phyloP scores from a whole-genome alignment of 2,329 filamentous ascomycete genomes.

The Fusarium albosuccineum region DNA sequence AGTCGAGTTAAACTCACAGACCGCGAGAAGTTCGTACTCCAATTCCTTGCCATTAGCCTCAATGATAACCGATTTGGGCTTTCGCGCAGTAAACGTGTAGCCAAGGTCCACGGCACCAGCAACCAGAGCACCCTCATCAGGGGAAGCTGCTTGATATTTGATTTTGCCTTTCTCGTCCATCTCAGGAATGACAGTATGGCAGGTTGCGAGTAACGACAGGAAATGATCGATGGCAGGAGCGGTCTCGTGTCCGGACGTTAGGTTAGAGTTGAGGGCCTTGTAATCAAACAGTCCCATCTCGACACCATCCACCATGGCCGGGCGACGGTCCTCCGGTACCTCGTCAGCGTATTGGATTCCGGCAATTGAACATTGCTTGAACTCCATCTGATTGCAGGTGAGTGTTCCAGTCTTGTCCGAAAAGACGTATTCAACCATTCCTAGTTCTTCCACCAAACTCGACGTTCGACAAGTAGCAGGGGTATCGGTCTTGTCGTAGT shows the following conservation, averaged over 20 bases:
- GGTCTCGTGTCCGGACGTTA: conserved; percentile 66
- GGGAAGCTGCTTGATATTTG: conserved; percentile 98
- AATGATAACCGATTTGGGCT: conserved; percentile 89
- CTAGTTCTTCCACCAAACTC: conserved; percentile 94
- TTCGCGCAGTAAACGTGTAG: conserved; percentile 91
- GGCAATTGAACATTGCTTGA: conserved; percentile 92
- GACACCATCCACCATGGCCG: conserved; percentile 80
- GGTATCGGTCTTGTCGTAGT: conserved; percentile 95
- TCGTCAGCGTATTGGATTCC: conserved; percentile 95
- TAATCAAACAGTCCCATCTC: conserved; percentile 89
- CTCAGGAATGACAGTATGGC: conserved; percentile 98
- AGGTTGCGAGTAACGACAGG: conserved; percentile 85
- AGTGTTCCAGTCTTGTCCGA: conserved; percentile 97
- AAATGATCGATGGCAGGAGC: conserved; percentile 79
- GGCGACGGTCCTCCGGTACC: conserved; percentile 89
- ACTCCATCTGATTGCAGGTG: conserved; percentile 99
- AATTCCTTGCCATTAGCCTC: conserved; percentile 77
- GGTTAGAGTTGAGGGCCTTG: conserved; percentile 78
- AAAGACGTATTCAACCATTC: conserved; percentile 99
- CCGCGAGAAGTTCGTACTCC: conserved; percentile 91
- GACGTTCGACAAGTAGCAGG: conserved; percentile 96
- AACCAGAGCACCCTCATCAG: conserved; percentile 96
- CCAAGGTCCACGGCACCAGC: conserved; percentile 88
- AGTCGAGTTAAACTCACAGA: conserved; percentile 97
- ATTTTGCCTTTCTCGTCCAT: conserved; percentile 83